phyloP scores from a whole-genome alignment of 192 early-diverging fungal genomes.

The Coemansia sp. region DNA sequence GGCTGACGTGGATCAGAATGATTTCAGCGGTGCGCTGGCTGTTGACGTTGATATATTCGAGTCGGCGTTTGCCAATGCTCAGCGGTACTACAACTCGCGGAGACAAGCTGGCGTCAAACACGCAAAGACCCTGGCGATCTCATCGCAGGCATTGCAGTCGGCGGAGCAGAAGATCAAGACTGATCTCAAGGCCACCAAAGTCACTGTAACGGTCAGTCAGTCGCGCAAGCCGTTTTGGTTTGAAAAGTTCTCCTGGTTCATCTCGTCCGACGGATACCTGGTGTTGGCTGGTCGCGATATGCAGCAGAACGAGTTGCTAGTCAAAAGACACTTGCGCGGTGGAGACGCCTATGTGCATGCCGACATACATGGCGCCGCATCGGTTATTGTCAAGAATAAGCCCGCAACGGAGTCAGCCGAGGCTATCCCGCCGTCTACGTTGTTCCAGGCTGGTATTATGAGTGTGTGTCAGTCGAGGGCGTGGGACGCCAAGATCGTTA shows the following conservation, averaged over 20 bases:
- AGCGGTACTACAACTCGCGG: slow-evolving; percentile 83
- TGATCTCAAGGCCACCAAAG: slow-evolving; percentile 74
- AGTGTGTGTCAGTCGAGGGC: slow-evolving; percentile 90
- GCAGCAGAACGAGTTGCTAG: slow-evolving; percentile 90
- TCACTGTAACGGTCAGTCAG: slow-evolving; percentile 75
- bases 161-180: slow-evolving; percentile 87
- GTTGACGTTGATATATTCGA: slow-evolving; percentile 88
- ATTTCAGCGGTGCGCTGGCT: slow-evolving; percentile 37
- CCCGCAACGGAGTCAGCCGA: slow-evolving; percentile 22
- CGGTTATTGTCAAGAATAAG: slow-evolving; percentile 85
- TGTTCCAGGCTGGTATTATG: slow-evolving; percentile 95
- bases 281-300: slow-evolving; percentile 91
- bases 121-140: slow-evolving; percentile 83
- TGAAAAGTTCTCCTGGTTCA: slow-evolving; percentile 97
- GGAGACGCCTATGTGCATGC: slow-evolving; percentile 91
- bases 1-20: slow-evolving; percentile 16
- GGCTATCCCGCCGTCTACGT: slow-evolving; percentile 82
- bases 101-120: slow-evolving; percentile 85
- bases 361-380: slow-evolving; percentile 89
- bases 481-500: slow-evolving; percentile 97
- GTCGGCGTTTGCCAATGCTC: slow-evolving; percentile 87
- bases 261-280: slow-evolving; percentile 89
- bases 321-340: slow-evolving; percentile 64
- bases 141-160: slow-evolving; percentile 82
- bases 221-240: slow-evolving; percentile 96